phyloP scores from a whole-genome alignment of 257 asterid species.

The Przewalskia tangutica region DNA sequence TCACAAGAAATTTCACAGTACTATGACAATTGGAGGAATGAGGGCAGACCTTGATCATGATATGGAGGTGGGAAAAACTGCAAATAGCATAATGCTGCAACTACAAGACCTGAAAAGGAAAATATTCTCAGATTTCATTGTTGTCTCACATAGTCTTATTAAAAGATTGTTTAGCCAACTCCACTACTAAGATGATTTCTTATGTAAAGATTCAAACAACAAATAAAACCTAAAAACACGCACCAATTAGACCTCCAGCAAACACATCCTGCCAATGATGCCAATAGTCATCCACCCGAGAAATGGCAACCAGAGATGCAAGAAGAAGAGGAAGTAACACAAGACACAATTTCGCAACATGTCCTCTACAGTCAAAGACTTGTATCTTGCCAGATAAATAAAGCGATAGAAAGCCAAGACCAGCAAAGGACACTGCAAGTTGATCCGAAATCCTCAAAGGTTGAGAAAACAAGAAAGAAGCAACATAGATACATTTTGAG shows the following conservation, averaged over 20 bases:
- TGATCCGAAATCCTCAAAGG: background rate
- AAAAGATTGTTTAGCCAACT: background rate
- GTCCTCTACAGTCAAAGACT: constrained; percentile 65
- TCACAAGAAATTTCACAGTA: background rate
- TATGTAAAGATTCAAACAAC: background rate
- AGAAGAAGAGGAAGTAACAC: constrained; percentile 53
- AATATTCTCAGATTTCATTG: background rate
- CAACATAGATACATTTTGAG: background rate
- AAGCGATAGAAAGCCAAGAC: constrained; percentile 65
- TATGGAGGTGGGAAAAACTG: constrained; percentile 89
- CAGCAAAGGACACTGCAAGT: constrained; percentile 67
- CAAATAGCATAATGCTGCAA: constrained; percentile 66
- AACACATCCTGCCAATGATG: constrained; percentile 96
- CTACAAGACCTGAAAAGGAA: constrained; percentile 42
- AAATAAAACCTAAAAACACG: constrained; percentile 5
- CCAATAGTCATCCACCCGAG: constrained; percentile 76
- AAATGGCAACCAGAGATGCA: constrained; percentile 57
- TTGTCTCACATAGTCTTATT: background rate
- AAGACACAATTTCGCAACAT: constrained; percentile 65
- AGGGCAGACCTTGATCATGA: constrained; percentile 43
- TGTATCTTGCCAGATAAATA: constrained; percentile 70
- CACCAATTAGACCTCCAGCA: constrained; percentile 77
- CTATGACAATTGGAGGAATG: background rate
- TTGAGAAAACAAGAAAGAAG: background rate
- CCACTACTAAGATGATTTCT: background rate